These are phyloP conservation scores for Ustilago nuda DNA, from an alignment of 1,284 basidiomycete species.

Conservation along the genomic window DNA sequence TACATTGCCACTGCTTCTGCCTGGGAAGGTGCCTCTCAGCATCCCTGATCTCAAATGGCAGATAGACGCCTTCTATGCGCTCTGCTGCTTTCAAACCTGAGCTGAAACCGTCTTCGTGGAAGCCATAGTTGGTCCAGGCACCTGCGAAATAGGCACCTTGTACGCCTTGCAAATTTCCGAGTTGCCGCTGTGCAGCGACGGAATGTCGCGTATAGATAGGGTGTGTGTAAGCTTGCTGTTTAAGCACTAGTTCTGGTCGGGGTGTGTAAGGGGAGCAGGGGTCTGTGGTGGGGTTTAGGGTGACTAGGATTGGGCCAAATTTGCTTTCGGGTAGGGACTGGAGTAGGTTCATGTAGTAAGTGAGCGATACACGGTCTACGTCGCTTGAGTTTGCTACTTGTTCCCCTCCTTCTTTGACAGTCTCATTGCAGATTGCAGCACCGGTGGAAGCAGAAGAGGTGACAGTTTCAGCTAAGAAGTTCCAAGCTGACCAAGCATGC, in stretches of 20 bases:
- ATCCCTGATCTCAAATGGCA: conserved; percentile 69
- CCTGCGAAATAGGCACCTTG: conserved; percentile 78
- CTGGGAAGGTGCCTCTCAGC: conserved; percentile 57
- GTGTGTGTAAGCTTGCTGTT: conserved; percentile 78
- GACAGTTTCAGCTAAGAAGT: conserved; percentile 57
- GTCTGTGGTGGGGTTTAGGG: conserved; percentile 75
- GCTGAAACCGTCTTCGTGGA: conserved; percentile 85
- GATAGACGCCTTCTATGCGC: conserved; percentile 64
- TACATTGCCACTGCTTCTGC: conserved; percentile 13
- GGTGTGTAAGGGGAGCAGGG: conserved; percentile 42
- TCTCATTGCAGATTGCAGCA: neutral
- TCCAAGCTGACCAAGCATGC: conserved; percentile 59
- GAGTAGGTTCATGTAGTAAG: conserved; percentile 83
- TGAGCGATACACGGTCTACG: conserved; percentile 55
- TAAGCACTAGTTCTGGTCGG: conserved; percentile 68
- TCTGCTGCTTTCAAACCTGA: conserved; percentile 70
- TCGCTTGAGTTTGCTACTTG: conserved; percentile 9
- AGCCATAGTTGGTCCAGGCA: conserved; percentile 81
- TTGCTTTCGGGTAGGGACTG: conserved; percentile 76
- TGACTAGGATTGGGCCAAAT: conserved; percentile 80
- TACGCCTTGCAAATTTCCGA: conserved; percentile 76
- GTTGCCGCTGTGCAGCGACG: conserved; percentile 74
- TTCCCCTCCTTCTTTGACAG: too few species aligned
- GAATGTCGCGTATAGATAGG: conserved; percentile 72
- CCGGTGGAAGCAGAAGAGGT: conserved; percentile 4